Base-by-base conservation (phyloP, 306 rosid species). In the Argentina anserina region DNA sequence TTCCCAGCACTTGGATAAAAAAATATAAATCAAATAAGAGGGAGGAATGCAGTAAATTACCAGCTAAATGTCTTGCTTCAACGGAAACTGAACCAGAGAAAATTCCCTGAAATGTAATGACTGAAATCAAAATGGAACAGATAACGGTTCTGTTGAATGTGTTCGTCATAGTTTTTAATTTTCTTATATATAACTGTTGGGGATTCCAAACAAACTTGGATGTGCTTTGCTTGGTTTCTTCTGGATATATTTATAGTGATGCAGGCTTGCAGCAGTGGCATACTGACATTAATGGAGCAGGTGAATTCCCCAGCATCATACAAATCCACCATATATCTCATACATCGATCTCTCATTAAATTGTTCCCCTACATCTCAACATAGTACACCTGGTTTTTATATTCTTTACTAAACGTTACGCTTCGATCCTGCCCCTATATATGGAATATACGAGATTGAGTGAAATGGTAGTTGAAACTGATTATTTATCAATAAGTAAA, bases 1-100 rank as follows among this genome's bases (percentile, higher is more conserved):
- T n/a, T n/a, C n/a, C n/a, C n/a, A n/a, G n/a, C n/a, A n/a, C n/a
- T n/a, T n/a, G n/a, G n/a, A n/a, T n/a, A n/a, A n/a, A n/a, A n/a
- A n/a, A n/a, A n/a, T n/a, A n/a, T n/a, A n/a, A n/a, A n/a, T n/a
- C n/a, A n/a, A n/a, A n/a, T n/a, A n/a, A n/a, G n/a, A n/a, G n/a
- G n/a, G 3, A 29, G 6, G 11, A 13, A 67, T 28, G 39, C 14
- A 8, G 12, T 43, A 23, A 43, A 45, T 67, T 67, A 67, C 72
- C 72, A 28, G 72, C 25, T 45, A 67, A 67, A 3, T 45, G 8
- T 67, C 42, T 67, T 46, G 72, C 72, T 67, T 67, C 58, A 46
- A 67, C 72, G 59, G 33, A 67, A 34, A 28, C 12, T 17, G 21
- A 17, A 9, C 42, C 28, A 46, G 41, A 15, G 15, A 17, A 17